Evolutionary conservation across 768 basidiomycete genomes (phyloP).

Genomic region (Porphyrellus cyaneotinctus): DNA sequence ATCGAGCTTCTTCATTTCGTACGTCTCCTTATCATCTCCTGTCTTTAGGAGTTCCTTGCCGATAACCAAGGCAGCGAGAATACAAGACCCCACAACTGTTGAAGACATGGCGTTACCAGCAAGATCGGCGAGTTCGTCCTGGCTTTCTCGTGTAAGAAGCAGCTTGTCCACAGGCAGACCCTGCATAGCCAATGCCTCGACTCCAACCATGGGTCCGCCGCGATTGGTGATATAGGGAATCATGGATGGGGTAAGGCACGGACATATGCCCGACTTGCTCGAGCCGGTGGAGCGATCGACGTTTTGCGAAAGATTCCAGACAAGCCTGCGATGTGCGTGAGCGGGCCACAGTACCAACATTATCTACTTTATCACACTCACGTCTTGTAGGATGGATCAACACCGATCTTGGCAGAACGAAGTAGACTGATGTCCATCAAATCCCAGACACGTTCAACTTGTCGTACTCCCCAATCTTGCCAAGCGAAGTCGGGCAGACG

Average conservation of each 20-base stretch:
- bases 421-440: constrained; percentile 88
- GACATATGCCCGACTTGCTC: constrained; percentile 77
- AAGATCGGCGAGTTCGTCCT: constrained; percentile 90
- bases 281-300: constrained; percentile 89
- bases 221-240: constrained; percentile 95
- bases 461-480: constrained; percentile 90
- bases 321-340: constrained; percentile 47
- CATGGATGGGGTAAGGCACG: constrained; percentile 94
- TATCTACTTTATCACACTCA: constrained; percentile 36
- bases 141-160: constrained; percentile 85
- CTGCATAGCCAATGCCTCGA: constrained; percentile 91
- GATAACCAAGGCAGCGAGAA: constrained; percentile 74
- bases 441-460: constrained; percentile 95
- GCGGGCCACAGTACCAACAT: not conserved
- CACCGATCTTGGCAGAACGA: constrained; percentile 71
- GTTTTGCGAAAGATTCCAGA: constrained; percentile 97
- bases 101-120: constrained; percentile 98
- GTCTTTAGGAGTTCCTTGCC: constrained; percentile 62
- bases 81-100: constrained; percentile 89
- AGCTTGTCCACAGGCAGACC: constrained; percentile 91
- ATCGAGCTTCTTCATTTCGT: constrained; percentile 58
- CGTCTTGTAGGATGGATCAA: constrained; percentile 89
- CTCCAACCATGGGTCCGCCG: constrained; percentile 91
- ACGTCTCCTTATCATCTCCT: constrained; percentile 61
- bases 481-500: constrained; percentile 87